Evolutionary conservation across 1,284 basidiomycete genomes (phyloP), one percentile per base, ranked within the genome.

Genomic region (Sphaerobolus stellatus): DNA sequence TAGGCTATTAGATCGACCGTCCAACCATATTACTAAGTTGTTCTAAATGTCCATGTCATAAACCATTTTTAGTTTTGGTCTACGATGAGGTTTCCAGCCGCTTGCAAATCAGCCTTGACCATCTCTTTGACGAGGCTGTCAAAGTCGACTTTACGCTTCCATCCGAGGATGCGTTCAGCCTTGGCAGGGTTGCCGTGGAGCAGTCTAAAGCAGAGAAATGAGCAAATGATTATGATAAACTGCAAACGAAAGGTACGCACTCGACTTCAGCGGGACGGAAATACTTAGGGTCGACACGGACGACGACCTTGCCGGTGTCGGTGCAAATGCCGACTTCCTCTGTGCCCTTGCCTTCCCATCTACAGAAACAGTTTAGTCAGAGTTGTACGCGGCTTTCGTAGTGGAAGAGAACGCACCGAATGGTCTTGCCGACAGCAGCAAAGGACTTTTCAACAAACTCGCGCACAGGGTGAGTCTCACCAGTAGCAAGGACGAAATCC

Each of bases 261-360:
- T 95, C 93, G 71, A 95, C 93, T 82, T 96, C 93, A 25, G 94
- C 91, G 14, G 92, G 87, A 71, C 88, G 85, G 84, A 92, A 92
- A 73, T 92, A 92, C 59, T 78, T 77, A 28, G 86, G 68, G 71
- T 95, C 92, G 34, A 95, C 82, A 64, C 86, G 85, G 60, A 94
- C 90, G 51, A 94, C 72, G 22, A 81, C 77, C 61, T 80, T 84
- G 58, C 82, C 82, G 1, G 83, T 86, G 66, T 83, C 78, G 48
- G 72, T 65, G 66, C 92, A 82, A 45, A 83, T 78, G 38, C 88
- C 92, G 56, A 88, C 78, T 69, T 94, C 92, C 4, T 88, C 70
- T n/a, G 82, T 78, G 18, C 86, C 90, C 30, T 71, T 66, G 22
- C 88, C 87, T 59, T 84, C 77, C 93, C 93, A 95, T 57, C 85